Conservation (phyloP, 1,284 basidiomycete genomes). For the Chondrostereum purpureum region DNA sequence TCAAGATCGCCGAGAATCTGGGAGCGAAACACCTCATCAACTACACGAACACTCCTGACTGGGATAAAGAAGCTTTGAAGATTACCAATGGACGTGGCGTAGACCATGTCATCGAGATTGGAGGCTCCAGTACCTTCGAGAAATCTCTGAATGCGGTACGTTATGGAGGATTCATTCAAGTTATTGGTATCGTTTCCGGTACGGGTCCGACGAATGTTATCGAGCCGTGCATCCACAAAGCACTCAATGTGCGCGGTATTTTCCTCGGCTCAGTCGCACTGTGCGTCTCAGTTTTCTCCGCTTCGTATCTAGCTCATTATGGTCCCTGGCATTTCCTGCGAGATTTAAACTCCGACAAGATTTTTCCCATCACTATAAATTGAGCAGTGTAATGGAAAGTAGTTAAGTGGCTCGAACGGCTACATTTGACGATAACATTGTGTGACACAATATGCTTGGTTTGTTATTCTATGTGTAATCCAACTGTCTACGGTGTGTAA, state of each 20-base stretch:
- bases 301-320: no score
- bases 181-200: slow-evolving; percentile 41
- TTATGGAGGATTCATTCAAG: slow-evolving; percentile 39
- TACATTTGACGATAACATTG: no score
- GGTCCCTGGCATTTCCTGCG: no score
- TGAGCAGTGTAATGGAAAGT: no score
- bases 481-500: no score
- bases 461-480: no score
- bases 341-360: no score
- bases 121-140: slow-evolving; percentile 43
- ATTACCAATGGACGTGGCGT: slow-evolving; percentile 49
- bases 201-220: slow-evolving; percentile 15
- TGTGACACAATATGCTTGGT: no score
- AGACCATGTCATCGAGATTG: slow-evolving; percentile 55
- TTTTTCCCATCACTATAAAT: no score
- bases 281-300: slow-evolving; percentile 13
- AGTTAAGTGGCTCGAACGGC: no score
- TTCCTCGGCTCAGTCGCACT: slow-evolving; percentile 32
- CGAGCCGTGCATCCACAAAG: slow-evolving; percentile 11
- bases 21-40: slow-evolving; percentile 51
- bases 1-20: slow-evolving; percentile 37
- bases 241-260: slow-evolving; percentile 27
- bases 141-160: slow-evolving; percentile 36
- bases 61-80: slow-evolving; percentile 46
- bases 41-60: slow-evolving; percentile 47